phyloP scores from a whole-genome alignment of 2,329 filamentous ascomycete species.

The Colletotrichum destructivum region DNA sequence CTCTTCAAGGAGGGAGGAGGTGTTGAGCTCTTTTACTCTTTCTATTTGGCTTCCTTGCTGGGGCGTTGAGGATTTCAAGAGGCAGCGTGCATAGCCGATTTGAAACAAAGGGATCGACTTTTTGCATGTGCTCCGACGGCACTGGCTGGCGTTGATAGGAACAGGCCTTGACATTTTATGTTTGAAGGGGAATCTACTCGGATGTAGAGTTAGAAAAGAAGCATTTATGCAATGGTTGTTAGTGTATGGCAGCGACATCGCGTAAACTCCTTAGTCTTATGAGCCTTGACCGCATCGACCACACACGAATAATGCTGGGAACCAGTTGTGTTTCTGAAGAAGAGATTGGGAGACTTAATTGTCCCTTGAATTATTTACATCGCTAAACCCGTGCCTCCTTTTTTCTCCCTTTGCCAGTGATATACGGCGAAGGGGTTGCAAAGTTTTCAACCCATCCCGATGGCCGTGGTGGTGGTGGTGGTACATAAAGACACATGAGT shows the following conservation, averaged over 20 bases:
- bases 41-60: slow-evolving; percentile 3
- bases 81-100: background rate
- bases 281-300: background rate
- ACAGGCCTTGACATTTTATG: background rate
- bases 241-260: background rate
- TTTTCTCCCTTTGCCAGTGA: background rate
- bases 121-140: background rate
- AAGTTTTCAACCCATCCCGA: background rate
- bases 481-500: slow-evolving; percentile 17
- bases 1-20: background rate
- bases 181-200: background rate
- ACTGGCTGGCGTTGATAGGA: slow-evolving; percentile 2
- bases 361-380: slow-evolving; percentile 36
- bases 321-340: slow-evolving; percentile 18
- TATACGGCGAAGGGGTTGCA: slow-evolving; percentile 13
- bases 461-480: slow-evolving; percentile 24
- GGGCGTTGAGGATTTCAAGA: slow-evolving; percentile 27
- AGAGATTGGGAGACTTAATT: slow-evolving; percentile 30
- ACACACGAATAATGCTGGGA: background rate
- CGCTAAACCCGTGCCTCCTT: slow-evolving; percentile 17
- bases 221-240: no score
- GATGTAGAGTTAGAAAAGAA: background rate
- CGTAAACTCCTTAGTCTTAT: background rate
- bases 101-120: background rate
- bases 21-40: background rate